Conservation (phyloP, 2,329 filamentous ascomycete species). For the Lasiodiplodia hormozganensis region DNA sequence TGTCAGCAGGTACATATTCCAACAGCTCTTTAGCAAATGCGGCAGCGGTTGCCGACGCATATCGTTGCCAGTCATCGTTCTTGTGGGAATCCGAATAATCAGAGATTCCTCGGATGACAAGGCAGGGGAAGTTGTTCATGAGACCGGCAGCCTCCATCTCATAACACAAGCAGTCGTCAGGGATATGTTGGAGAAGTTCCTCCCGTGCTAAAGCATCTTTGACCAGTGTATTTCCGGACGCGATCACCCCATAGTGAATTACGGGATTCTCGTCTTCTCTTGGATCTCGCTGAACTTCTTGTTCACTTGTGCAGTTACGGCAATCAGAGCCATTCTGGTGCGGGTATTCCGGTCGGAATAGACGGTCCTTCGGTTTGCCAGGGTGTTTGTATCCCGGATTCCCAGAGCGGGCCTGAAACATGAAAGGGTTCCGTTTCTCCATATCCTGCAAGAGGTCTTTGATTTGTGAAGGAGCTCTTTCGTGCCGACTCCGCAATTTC, state of each 20-base stretch:
- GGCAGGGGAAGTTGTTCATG: background rate
- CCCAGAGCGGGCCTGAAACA: background rate
- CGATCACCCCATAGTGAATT: background rate
- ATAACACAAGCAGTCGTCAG: background rate
- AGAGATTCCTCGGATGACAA: background rate
- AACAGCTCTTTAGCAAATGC: background rate
- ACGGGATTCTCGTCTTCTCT: background rate
- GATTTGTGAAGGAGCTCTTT: background rate
- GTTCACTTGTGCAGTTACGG: background rate
- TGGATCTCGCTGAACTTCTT: background rate
- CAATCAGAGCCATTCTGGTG: background rate
- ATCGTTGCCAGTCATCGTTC: background rate
- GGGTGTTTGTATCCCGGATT: background rate
- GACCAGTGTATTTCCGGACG: background rate
- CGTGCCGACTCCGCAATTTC: background rate
- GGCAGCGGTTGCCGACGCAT: background rate
- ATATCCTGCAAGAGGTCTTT: background rate
- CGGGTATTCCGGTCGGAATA: background rate
- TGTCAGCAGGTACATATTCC: background rate
- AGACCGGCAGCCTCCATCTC: background rate
- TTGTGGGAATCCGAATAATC: background rate
- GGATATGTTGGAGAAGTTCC: background rate
- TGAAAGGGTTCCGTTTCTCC: background rate
- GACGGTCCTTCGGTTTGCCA: background rate
- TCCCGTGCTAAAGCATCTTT: background rate